A percentile compares a stretch with the other conserved stretches of the same genome.
These are phyloP conservation scores for Heliosperma pusillum DNA, from an alignment of 148 eudicot genomes.

Conservation along the genomic window DNA sequence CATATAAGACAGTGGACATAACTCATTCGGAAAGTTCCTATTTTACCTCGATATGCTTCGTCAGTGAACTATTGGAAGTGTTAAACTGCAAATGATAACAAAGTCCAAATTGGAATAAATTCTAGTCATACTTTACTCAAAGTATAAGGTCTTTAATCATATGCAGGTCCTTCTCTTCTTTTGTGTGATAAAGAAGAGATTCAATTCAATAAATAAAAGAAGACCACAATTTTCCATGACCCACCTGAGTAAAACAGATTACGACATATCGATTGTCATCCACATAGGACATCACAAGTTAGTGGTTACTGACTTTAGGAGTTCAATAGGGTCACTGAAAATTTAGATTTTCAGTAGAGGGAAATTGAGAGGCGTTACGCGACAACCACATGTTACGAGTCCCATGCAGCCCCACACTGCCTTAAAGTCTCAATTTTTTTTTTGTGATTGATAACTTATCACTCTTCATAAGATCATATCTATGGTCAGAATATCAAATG, in stretches of 20 bases:
- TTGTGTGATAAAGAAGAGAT: constrained; percentile 8
- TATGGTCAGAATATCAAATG: background rate
- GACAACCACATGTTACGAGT: background rate
- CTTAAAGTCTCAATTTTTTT: background rate
- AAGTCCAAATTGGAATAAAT: background rate
- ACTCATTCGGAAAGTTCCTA: constrained; percentile 4
- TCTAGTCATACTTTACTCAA: background rate
- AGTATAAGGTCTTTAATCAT: background rate
- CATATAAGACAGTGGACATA: too few species aligned
- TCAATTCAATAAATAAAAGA: background rate
- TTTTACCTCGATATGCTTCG: background rate
- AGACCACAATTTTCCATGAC: constrained; percentile 5
- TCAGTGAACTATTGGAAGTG: background rate
- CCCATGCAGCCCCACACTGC: background rate
- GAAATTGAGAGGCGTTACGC: background rate
- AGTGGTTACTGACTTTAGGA: background rate
- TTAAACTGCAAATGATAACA: background rate
- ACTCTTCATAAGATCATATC: background rate
- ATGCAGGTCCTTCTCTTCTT: background rate
- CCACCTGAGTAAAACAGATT: constrained; percentile 6
- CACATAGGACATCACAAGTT: background rate
- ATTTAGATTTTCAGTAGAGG: background rate
- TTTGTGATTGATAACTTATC: constrained; percentile 7
- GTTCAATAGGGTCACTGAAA: constrained; percentile 16
- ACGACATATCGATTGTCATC: background rate